These are phyloP conservation scores for Saxophila tyrrhenica DNA, from an alignment of 495 filamentous ascomycete genomes.

Conservation along the genomic window DNA sequence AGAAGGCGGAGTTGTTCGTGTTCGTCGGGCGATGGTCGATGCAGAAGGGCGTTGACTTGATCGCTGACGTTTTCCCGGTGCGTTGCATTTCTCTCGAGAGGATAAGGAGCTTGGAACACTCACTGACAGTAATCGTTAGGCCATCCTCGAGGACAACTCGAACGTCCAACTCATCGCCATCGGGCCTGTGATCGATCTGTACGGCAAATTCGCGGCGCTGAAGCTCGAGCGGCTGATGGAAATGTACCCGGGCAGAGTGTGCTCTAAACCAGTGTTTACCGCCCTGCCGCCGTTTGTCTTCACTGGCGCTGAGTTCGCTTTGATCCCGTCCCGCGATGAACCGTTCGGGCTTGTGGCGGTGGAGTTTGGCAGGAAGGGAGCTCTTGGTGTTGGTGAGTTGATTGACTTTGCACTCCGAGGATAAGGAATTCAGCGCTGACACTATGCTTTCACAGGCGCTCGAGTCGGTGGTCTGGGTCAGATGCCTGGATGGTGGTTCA, in stretches of 20 bases:
- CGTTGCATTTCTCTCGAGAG: no score
- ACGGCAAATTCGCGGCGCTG: constrained; percentile 65
- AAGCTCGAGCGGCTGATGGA: constrained; percentile 65
- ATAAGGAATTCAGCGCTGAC: neutral
- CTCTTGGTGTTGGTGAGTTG: constrained; percentile 54
- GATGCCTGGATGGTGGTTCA: constrained; percentile 74
- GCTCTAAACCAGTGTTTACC: constrained; percentile 66
- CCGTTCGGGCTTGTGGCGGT: constrained; percentile 75
- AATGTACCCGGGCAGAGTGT: constrained; percentile 64
- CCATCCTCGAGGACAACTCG: constrained; percentile 45
- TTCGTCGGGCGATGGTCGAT: constrained; percentile 70
- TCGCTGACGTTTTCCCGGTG: constrained; percentile 65
- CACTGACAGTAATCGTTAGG: no score
- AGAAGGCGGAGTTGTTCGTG: constrained; percentile 58
- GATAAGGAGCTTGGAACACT: no score
- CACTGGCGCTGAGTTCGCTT: constrained; percentile 65
- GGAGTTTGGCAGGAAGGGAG: constrained; percentile 69
- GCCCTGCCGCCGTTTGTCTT: constrained; percentile 64
- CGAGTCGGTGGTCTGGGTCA: constrained; percentile 58
- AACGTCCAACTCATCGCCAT: constrained; percentile 59
- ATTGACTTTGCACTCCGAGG: neutral
- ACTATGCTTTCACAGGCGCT: constrained; percentile 23
- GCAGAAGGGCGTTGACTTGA: constrained; percentile 66
- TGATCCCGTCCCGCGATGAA: constrained; percentile 71
- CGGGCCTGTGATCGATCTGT: constrained; percentile 66